Evolutionary conservation across 1,284 basidiomycete species (phyloP).

Genomic region (Spongispora temasekensis): DNA sequence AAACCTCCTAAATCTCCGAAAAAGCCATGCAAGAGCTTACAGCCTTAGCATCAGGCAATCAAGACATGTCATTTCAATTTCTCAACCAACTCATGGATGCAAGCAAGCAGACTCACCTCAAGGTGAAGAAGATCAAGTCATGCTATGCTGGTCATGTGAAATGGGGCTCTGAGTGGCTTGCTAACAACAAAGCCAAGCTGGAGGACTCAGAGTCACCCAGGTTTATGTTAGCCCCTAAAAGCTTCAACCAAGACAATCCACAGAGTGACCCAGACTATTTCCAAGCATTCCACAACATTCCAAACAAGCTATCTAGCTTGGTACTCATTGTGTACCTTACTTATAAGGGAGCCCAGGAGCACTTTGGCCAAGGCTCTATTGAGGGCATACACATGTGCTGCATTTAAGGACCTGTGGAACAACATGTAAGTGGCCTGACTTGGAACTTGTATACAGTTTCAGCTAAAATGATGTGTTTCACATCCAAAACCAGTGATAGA

Average conservation of each 20-base stretch:
- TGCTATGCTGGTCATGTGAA: slow-evolving; percentile 8
- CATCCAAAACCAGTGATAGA: background rate
- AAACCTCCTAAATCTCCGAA: background rate
- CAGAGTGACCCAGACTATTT: background rate
- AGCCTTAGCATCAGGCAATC: too few species aligned
- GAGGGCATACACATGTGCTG: background rate
- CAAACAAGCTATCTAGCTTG: background rate
- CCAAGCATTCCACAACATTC: background rate
- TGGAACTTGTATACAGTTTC: too few species aligned
- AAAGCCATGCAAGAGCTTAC: background rate
- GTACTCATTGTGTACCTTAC: background rate
- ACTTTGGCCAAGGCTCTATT: background rate
- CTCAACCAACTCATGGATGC: slow-evolving; percentile 2
- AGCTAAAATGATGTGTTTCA: background rate
- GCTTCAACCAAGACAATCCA: background rate
- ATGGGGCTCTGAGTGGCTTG: slow-evolving; percentile 1
- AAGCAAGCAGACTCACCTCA: slow-evolving; percentile 3
- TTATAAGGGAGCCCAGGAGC: background rate
- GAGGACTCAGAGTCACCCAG: too few species aligned
- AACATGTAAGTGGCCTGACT: background rate
- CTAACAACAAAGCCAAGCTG: too few species aligned
- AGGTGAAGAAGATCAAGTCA: background rate
- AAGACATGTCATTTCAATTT: background rate
- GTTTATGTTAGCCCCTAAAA: too few species aligned
- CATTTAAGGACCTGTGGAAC: background rate